Base-by-base conservation (phyloP, 805 yeast genomes). In the Saccharomycopsis javanensis region DNA sequence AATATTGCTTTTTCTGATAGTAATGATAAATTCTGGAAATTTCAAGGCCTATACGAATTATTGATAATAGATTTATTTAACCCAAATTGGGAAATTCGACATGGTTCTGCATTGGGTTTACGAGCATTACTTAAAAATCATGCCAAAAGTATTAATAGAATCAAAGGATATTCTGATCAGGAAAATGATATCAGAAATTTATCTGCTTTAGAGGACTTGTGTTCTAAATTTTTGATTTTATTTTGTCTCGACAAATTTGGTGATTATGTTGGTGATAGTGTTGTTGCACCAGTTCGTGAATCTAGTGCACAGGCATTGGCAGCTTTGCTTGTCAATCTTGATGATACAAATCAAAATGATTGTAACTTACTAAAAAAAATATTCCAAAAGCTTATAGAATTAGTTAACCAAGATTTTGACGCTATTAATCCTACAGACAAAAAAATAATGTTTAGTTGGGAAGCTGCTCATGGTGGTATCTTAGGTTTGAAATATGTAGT, bases 391-490 rank as follows among this genome's bases (percentile, higher is more conserved):
- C 75, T 94, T 58, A 79, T 82, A 54, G 77, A 79, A 48, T 72
- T 94, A 54, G 89, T 91, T 0, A 69, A 85, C 52, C 97, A 92
- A 68, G 75, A 77, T 48, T 65, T 72, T 4, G 54, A 58, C 58
- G 46, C 67, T 63, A 55, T 68, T 28, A 35, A 61, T 51, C 31
- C 57, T 1, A 64, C 79, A 23, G 81, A 74, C 1, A 69, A 74
- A 11, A 72, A 77, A 50, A 66, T 72, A 16, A 81, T 85, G 3
- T 25, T 20, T 2, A 79, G 90, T 56, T 94, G 99, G 99, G 97
- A 95, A 68, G 98, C 97, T 2, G 87, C 94, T 59, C 99, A 94
- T 74, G 99, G 98, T 64, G 99, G 98, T 53, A 83, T 94, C 84
- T 78, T 94, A 11, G 99, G 98, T 0, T 74, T 94, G 55, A 76